Conservation (phyloP, 2,329 filamentous ascomycete genomes). For the Cercospora sojina region DNA sequence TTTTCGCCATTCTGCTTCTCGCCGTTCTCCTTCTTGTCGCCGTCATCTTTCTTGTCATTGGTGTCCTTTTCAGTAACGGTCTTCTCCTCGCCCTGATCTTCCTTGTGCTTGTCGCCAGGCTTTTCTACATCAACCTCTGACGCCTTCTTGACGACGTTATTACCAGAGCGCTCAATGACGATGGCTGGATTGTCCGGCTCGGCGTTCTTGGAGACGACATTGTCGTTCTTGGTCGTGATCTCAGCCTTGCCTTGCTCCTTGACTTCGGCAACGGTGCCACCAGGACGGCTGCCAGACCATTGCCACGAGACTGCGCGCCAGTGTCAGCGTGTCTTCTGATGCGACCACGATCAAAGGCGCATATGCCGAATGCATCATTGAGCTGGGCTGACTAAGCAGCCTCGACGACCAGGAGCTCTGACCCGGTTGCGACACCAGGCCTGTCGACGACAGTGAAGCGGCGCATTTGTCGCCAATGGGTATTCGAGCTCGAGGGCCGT, state of each 20-base stretch:
- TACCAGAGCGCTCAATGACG: conserved; percentile 57
- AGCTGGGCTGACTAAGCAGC: conserved; percentile 27
- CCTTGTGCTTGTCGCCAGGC: conserved; percentile 44
- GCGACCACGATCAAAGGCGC: neutral
- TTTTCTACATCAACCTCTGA: conserved; percentile 60
- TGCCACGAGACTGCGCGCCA: conserved; percentile 59
- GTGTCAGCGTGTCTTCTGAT: conserved; percentile 12
- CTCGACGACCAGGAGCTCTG: conserved; percentile 15
- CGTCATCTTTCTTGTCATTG: conserved; percentile 31
- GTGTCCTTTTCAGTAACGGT: conserved; percentile 25
- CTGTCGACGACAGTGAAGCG: conserved; percentile 6
- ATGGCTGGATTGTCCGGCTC: conserved; percentile 62
- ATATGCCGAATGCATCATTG: conserved; percentile 5
- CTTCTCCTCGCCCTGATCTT: conserved; percentile 35
- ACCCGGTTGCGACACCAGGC: conserved; percentile 21
- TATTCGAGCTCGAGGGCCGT: conserved; percentile 17
- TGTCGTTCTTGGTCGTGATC: conserved; percentile 61
- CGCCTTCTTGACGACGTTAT: conserved; percentile 65
- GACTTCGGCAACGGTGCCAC: conserved; percentile 57
- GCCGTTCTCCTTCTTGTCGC: conserved; percentile 38
- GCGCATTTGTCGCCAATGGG: conserved; percentile 18
- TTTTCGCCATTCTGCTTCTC: conserved; percentile 38
- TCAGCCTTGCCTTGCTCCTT: conserved; percentile 59
- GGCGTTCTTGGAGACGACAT: conserved; percentile 64
- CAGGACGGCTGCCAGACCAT: conserved; percentile 57